Conservation (phyloP, 768 basidiomycete species). For the Chalciporus piperatus region DNA sequence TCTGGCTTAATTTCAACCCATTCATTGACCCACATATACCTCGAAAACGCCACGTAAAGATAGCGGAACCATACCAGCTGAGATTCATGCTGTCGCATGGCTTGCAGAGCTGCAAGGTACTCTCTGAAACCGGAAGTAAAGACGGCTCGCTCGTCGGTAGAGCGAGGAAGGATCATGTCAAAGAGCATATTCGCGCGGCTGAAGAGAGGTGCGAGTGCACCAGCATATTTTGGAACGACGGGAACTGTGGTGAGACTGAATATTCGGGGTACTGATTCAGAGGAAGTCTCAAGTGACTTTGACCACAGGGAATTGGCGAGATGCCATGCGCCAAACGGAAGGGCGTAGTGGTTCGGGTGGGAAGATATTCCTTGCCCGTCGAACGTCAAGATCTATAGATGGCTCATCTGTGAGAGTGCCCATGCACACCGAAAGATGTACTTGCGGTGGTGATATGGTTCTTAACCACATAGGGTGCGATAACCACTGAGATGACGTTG, state of each 20-base stretch:
- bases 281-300: constrained; percentile 26
- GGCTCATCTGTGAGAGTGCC: constrained; percentile 1
- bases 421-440: constrained; percentile 5
- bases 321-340: constrained; percentile 53
- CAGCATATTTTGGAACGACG: constrained; percentile 56
- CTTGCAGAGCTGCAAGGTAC: constrained; percentile 56
- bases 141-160: constrained; percentile 21
- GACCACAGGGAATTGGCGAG: constrained; percentile 36
- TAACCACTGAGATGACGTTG: constrained; percentile 51
- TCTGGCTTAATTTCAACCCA: constrained; percentile 51
- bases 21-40: constrained; percentile 93
- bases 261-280: constrained; percentile 37
- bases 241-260: constrained; percentile 64
- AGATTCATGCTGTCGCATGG: constrained; percentile 70
- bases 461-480: constrained; percentile 56
- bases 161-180: constrained; percentile 3
- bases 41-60: constrained; percentile 74
- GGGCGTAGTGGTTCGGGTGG: constrained; percentile 83
- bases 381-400: constrained; percentile 77
- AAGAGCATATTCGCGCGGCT: constrained; percentile 44
- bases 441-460: constrained; percentile 64
- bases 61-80: constrained; percentile 91
- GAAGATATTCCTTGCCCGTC: constrained; percentile 73
- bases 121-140: constrained; percentile 57
- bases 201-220: constrained; percentile 48